These are phyloP conservation scores for Allium cepa DNA, from an alignment of 106 monocot species.

Conservation along the genomic window DNA sequence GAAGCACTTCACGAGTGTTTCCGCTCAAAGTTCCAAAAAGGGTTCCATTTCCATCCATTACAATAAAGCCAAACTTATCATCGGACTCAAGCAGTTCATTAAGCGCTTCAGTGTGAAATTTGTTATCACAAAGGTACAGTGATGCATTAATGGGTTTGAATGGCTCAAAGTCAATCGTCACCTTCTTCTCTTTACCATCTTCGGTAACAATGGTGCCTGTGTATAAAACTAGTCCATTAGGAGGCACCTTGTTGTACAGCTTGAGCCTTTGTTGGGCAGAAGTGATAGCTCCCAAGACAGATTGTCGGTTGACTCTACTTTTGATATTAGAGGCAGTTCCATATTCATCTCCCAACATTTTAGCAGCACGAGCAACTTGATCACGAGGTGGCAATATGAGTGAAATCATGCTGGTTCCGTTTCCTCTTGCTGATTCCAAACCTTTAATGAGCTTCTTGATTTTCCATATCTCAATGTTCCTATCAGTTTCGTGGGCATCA, in stretches of 20 bases:
- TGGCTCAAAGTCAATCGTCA: slow-evolving; percentile 27
- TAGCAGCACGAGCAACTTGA: slow-evolving; percentile 18
- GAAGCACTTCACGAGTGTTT: slow-evolving; percentile 31
- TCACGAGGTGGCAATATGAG: slow-evolving; percentile 20
- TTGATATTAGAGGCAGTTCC: slow-evolving; percentile 24
- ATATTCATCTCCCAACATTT: slow-evolving; percentile 26
- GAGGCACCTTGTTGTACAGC: slow-evolving; percentile 19
- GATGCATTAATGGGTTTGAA: slow-evolving; percentile 21
- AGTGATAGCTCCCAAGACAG: slow-evolving; percentile 41
- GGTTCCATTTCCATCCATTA: slow-evolving; percentile 61
- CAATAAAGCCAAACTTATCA: slow-evolving; percentile 27
- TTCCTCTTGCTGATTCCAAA: slow-evolving; percentile 50
- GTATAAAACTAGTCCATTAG: slow-evolving; percentile 41
- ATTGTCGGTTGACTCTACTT: slow-evolving; percentile 47
- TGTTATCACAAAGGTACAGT: slow-evolving; percentile 19
- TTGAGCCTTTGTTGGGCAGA: slow-evolving; percentile 40
- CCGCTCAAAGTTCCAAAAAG: slow-evolving; percentile 62
- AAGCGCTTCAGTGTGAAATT: slow-evolving; percentile 22
- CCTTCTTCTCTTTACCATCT: slow-evolving; percentile 39
- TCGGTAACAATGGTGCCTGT: slow-evolving; percentile 50
- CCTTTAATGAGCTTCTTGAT: slow-evolving; percentile 52
- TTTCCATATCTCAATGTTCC: slow-evolving; percentile 33
- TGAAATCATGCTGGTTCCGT: slow-evolving; percentile 61
- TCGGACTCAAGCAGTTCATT: slow-evolving; percentile 30
- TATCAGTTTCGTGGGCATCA: slow-evolving; percentile 35